A percentile compares a stretch with the other conserved stretches of the same genome.
phyloP scores from a whole-genome alignment of 306 rosid genomes.

The Crataegus laevigata region DNA sequence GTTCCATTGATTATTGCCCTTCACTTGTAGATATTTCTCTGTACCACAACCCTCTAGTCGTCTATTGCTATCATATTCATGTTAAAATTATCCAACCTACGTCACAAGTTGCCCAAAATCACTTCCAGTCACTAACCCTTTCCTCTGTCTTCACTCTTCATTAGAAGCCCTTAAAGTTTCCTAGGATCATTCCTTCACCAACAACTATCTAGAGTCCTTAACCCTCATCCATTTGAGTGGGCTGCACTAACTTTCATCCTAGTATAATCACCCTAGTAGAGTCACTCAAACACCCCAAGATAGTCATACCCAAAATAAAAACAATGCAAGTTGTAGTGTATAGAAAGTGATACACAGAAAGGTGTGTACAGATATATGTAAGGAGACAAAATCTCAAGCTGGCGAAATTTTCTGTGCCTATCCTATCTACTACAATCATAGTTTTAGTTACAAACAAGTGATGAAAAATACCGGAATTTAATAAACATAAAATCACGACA shows the following conservation, averaged over 20 bases:
- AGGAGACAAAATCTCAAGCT: neutral
- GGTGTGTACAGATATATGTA: slow-evolving; percentile 3
- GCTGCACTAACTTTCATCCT: neutral
- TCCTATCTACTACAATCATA: neutral
- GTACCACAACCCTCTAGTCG: neutral
- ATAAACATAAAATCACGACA: neutral
- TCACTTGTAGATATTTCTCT: neutral
- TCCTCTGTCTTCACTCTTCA: neutral
- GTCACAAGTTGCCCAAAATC: neutral
- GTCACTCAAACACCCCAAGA: slow-evolving; percentile 4
- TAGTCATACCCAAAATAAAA: neutral
- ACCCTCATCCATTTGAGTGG: neutral
- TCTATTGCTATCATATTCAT: neutral
- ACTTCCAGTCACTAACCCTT: neutral
- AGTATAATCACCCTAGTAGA: slow-evolving; percentile 2
- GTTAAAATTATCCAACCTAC: neutral
- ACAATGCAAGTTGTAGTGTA: neutral
- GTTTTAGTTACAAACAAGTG: neutral
- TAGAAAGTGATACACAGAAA: slow-evolving; percentile 10
- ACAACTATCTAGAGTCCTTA: neutral
- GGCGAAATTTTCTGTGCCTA: neutral
- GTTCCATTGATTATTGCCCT: slow-evolving; percentile 6
- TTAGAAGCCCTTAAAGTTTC: neutral
- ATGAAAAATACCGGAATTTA: neutral
- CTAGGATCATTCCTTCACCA: neutral